Conservation (phyloP, 257 asterid species). For the Solanum pennellii region DNA sequence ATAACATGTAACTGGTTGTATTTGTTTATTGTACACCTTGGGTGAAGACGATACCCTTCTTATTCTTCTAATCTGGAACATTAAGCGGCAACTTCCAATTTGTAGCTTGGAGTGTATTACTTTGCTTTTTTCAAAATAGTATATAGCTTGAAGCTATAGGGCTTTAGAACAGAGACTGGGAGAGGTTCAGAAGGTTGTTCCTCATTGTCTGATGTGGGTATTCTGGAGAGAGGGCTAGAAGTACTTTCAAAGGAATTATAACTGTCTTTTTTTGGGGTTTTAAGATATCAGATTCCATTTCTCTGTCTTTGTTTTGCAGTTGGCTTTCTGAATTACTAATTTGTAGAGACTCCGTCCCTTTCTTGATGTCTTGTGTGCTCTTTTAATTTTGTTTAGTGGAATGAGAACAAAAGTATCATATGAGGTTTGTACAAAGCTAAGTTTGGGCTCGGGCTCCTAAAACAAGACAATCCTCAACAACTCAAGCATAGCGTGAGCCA, state of each 20-base stretch:
- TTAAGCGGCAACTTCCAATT: neutral
- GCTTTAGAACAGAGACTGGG: neutral
- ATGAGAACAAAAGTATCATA: neutral
- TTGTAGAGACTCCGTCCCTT: neutral
- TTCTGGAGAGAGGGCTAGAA: neutral
- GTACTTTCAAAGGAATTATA: neutral
- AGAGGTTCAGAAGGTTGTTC: neutral
- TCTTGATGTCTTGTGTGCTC: neutral
- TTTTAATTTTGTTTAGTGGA: neutral
- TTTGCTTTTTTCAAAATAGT: neutral
- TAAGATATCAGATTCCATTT: neutral
- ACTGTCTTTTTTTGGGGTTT: neutral
- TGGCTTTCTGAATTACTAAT: neutral
- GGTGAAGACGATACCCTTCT: neutral
- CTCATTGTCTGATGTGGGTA: neutral
- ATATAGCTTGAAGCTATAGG: neutral
- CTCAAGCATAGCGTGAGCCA: neutral
- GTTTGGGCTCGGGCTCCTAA: neutral
- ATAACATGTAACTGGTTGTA: neutral
- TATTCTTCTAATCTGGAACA: neutral
- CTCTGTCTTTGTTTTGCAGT: neutral
- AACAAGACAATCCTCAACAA: neutral
- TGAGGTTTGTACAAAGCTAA: neutral
- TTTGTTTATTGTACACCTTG: neutral
- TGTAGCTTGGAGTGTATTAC: neutral